A percentile compares a stretch with the other conserved stretches of the same genome.
Conservation (phyloP, 1,139 yeast species). For the Yamadazyma songkhlaensis region DNA sequence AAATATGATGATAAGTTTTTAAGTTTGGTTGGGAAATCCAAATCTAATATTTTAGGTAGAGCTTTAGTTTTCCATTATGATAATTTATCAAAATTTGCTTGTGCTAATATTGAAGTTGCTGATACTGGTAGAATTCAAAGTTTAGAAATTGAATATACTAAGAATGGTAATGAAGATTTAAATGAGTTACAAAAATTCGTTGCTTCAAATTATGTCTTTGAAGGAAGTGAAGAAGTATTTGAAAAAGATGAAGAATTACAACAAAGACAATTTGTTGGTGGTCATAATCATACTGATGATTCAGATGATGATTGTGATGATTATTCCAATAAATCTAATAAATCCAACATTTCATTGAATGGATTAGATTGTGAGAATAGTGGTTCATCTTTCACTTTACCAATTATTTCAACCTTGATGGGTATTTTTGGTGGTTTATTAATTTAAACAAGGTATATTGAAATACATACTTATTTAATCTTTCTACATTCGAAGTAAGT, state of each 20-base stretch:
- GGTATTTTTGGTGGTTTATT: slow-evolving; percentile 22
- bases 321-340: slow-evolving; percentile 7
- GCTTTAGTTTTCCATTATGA: slow-evolving; percentile 53
- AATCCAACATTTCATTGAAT: slow-evolving; percentile 13
- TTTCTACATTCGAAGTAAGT: slow-evolving; percentile 50
- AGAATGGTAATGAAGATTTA: slow-evolving; percentile 19
- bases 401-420: slow-evolving; percentile 16
- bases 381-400: slow-evolving; percentile 7
- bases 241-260: slow-evolving; percentile 14
- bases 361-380: slow-evolving; percentile 17
- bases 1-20: slow-evolving; percentile 53
- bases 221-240: slow-evolving; percentile 16
- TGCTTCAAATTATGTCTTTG: slow-evolving; percentile 16
- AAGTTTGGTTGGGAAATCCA: slow-evolving; percentile 46
- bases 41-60: slow-evolving; percentile 50
- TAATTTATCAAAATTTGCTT: slow-evolving; percentile 51
- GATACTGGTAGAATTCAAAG: slow-evolving; percentile 21
- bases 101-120: slow-evolving; percentile 51
- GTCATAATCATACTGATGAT: slow-evolving; percentile 7
- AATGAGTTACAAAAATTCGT: slow-evolving; percentile 19
- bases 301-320: slow-evolving; percentile 9
- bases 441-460: slow-evolving; percentile 12
- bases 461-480: slow-evolving; percentile 18
- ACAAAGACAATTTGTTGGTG: slow-evolving; percentile 9
- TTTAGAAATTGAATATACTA: slow-evolving; percentile 23